phyloP scores from a whole-genome alignment of 306 rosid genomes.

The Sophora flavescens region DNA sequence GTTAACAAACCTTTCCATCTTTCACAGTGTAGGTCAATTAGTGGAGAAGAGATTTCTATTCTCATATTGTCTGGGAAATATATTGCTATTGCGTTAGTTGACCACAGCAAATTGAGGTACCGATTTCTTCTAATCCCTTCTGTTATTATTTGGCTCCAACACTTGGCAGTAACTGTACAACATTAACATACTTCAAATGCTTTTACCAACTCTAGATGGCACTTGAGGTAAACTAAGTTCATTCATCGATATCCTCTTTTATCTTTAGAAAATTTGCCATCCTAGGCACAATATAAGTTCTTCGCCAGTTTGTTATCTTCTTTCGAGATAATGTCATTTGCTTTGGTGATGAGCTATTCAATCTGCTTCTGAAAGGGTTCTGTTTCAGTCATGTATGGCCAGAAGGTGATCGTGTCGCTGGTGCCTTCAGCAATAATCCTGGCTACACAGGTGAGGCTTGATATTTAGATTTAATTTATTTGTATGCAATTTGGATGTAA shows the following conservation, averaged over 20 bases:
- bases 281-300: constrained; percentile 3
- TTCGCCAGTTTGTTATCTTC: constrained; percentile 32
- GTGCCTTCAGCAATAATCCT: constrained; percentile 58
- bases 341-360: constrained; percentile 42
- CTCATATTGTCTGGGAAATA: constrained; percentile 81
- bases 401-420: constrained; percentile 63
- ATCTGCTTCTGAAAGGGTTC: constrained; percentile 51
- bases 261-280: constrained; percentile 12
- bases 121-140: constrained; percentile 35
- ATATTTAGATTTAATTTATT: constrained; percentile 37
- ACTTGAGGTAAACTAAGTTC: constrained; percentile 28
- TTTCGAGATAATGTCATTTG: constrained; percentile 28
- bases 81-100: constrained; percentile 90
- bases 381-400: constrained; percentile 66
- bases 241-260: constrained; percentile 26
- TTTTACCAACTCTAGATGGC: constrained; percentile 35
- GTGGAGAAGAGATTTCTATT: constrained; percentile 70
- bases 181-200: neutral
- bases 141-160: constrained; percentile 27
- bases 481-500: constrained; percentile 14
- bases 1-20: constrained; percentile 49
- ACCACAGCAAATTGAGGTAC: constrained; percentile 86
- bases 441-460: constrained; percentile 76
- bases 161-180: constrained; percentile 22
- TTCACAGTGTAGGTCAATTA: constrained; percentile 89